phyloP scores from a whole-genome alignment of 768 basidiomycete genomes.

The Kwoniella dendrophila region DNA sequence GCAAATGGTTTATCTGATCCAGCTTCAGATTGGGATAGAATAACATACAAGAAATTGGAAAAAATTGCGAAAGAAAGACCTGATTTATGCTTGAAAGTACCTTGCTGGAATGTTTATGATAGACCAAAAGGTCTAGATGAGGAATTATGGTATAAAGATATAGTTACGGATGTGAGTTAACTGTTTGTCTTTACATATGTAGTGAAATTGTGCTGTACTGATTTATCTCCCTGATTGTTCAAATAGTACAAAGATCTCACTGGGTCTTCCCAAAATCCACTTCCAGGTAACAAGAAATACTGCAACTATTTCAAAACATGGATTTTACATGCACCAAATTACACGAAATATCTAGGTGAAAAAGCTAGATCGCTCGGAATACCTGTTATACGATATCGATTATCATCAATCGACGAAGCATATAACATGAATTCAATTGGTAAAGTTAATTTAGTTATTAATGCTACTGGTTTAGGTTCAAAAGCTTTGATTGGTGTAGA shows the following conservation, averaged over 20 bases:
- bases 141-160: slow-evolving; percentile 43
- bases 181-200: not conserved
- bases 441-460: slow-evolving; percentile 61
- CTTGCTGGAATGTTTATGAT: slow-evolving; percentile 38
- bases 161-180: slow-evolving; percentile 38
- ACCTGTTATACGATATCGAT: slow-evolving; percentile 58
- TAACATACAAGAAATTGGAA: slow-evolving; percentile 37
- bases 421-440: slow-evolving; percentile 56
- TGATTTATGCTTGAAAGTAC: slow-evolving; percentile 40
- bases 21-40: slow-evolving; percentile 31
- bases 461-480: slow-evolving; percentile 66
- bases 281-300: slow-evolving; percentile 20
- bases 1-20: slow-evolving; percentile 20
- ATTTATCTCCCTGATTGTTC: not conserved
- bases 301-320: slow-evolving; percentile 58
- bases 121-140: slow-evolving; percentile 13
- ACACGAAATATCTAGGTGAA: slow-evolving; percentile 61
- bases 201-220: not conserved
- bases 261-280: not conserved
- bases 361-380: slow-evolving; percentile 59
- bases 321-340: slow-evolving; percentile 62
- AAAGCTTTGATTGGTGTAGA: slow-evolving; percentile 77
- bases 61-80: slow-evolving; percentile 41
- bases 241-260: slow-evolving; percentile 13
- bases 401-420: slow-evolving; percentile 61